These are phyloP conservation scores for Metschnikowia lochheadii DNA, from an alignment of 805 yeast genomes.

Conservation along the genomic window DNA sequence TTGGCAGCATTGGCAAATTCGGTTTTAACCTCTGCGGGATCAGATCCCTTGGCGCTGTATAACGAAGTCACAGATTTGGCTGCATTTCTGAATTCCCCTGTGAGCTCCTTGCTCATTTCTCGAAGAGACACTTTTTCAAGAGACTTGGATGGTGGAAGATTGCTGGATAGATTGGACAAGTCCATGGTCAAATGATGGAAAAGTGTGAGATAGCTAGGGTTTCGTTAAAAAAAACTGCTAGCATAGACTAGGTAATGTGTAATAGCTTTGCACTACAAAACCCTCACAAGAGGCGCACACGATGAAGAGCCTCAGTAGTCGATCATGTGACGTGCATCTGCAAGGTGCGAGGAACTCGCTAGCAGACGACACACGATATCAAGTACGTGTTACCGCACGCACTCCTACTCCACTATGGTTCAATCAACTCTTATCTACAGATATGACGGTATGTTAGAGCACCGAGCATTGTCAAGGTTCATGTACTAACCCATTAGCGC, in stretches of 20 bases:
- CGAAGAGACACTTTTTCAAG: constrained; percentile 44
- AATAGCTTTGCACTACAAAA: not conserved
- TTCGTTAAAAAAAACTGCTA: not conserved
- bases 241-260: not conserved
- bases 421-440: constrained; percentile 63
- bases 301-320: not conserved
- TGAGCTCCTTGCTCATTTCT: constrained; percentile 49
- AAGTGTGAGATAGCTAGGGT: not conserved
- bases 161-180: constrained; percentile 54
- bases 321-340: constrained; percentile 2
- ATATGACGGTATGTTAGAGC: constrained; percentile 48
- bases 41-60: constrained; percentile 22
- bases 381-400: not conserved
- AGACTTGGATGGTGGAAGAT: constrained; percentile 51
- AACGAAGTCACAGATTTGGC: constrained; percentile 65
- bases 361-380: constrained; percentile 1
- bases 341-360: not conserved
- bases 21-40: constrained; percentile 7
- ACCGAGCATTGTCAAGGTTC: not conserved
- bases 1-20: constrained; percentile 42
- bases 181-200: constrained; percentile 41
- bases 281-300: not conserved
- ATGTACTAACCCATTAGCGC: constrained; percentile 43
- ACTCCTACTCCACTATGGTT: constrained; percentile 45
- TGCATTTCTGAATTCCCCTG: constrained; percentile 63